Evolutionary conservation across 257 asterid species (phyloP).

Genomic region (Anisodus acutangulus): DNA sequence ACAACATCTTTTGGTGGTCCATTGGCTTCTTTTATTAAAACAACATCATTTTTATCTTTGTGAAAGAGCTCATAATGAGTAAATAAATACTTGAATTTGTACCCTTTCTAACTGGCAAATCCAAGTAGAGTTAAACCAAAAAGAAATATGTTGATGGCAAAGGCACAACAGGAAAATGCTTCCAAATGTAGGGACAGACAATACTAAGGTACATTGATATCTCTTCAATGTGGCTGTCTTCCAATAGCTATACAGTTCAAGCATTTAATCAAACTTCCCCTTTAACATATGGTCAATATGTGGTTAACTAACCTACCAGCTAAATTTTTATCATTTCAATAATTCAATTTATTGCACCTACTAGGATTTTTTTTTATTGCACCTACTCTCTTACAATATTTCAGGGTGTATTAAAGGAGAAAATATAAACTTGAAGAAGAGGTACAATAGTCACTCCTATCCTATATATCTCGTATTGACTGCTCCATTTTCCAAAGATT

Average conservation of each 20-base stretch:
- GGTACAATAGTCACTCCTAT: background rate
- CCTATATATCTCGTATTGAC: background rate
- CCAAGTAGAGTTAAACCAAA: constrained; percentile 35
- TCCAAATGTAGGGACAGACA: constrained; percentile 47
- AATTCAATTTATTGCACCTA: constrained; percentile 34
- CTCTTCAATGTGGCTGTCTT: constrained; percentile 37
- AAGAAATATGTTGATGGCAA: constrained; percentile 29
- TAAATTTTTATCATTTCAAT: constrained; percentile 29
- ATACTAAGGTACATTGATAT: background rate
- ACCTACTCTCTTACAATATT: constrained; percentile 24
- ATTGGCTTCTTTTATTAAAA: background rate
- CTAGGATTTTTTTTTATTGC: too few species aligned
- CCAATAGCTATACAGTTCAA: constrained; percentile 39
- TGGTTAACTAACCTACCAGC: constrained; percentile 49
- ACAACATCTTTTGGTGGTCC: too few species aligned
- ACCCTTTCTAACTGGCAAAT: constrained; percentile 56
- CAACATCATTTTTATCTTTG: background rate
- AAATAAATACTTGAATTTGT: background rate
- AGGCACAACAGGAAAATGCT: constrained; percentile 34
- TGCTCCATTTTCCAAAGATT: background rate
- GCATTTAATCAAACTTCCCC: background rate
- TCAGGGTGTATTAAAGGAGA: constrained; percentile 18
- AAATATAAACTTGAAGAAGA: background rate
- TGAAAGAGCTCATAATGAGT: background rate
- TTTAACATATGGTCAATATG: constrained; percentile 36